These are phyloP conservation scores for Pseudonectria buxi DNA, from an alignment of 2,329 filamentous ascomycete genomes.

Conservation along the genomic window DNA sequence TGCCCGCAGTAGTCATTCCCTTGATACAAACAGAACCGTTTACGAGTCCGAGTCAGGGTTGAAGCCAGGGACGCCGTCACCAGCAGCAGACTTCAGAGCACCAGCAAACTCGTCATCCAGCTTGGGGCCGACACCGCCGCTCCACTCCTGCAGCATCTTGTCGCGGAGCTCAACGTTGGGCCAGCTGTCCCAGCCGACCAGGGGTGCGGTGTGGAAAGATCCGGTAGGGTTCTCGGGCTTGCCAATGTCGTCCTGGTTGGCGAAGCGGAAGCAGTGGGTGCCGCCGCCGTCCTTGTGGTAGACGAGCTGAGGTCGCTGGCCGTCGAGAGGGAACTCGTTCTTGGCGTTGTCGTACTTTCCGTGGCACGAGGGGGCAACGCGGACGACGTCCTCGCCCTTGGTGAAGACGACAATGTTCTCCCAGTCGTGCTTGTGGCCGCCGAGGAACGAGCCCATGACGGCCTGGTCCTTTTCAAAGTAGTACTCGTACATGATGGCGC, in stretches of 20 bases:
- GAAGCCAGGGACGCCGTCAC: slow-evolving; percentile 20
- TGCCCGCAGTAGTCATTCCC: not conserved
- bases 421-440: slow-evolving; percentile 37
- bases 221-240: slow-evolving; percentile 21
- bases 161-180: slow-evolving; percentile 16
- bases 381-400: slow-evolving; percentile 15
- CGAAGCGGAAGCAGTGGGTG: slow-evolving; percentile 27
- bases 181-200: slow-evolving; percentile 25
- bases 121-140: slow-evolving; percentile 23
- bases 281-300: slow-evolving; percentile 25
- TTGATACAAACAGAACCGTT: not conserved
- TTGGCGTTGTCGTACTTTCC: slow-evolving; percentile 16
- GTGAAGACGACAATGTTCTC: slow-evolving; percentile 32
- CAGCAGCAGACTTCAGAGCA: slow-evolving; percentile 17
- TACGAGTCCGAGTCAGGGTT: slow-evolving; percentile 19
- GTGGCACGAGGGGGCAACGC: slow-evolving; percentile 25
- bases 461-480: slow-evolving; percentile 41
- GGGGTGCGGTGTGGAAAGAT: slow-evolving; percentile 17
- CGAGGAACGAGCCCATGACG: slow-evolving; percentile 20
- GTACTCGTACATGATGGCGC: slow-evolving; percentile 29
- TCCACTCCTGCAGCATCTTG: slow-evolving; percentile 20
- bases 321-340: slow-evolving; percentile 16
- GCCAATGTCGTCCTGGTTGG: slow-evolving; percentile 18
- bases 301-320: slow-evolving; percentile 16
- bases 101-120: slow-evolving; percentile 22